Base-by-base conservation (phyloP, 2,329 filamentous ascomycete genomes). In the Fusarium hostae region DNA sequence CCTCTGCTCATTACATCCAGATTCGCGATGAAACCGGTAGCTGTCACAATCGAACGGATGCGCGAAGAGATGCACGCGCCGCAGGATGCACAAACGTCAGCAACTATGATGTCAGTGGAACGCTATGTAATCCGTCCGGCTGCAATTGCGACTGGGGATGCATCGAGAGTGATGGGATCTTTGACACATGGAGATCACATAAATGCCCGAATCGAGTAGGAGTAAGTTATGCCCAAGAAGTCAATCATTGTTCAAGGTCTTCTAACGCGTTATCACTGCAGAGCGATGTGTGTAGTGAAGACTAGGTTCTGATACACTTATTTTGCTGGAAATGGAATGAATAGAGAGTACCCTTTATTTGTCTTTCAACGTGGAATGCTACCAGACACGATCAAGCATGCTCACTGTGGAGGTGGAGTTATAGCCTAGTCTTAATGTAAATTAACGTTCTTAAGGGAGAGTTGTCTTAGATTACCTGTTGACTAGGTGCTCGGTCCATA, bases 301-400 rank as follows among this genome's bases (percentile, higher is more conserved):
- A 55, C 8, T 22, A 16, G 5, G 3, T 2, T 2, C 6, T 3
- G 0, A 1, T 20, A 0, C 26, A 1, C 7, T 1, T 24, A 1
- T 1, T 9, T 6, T 13, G 1, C 0, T 6, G 3, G 28, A 5
- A 32, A 34, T 34, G n/a, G 16, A 18, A 24, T 4, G 4, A 5
- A 13, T 24, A 12, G 7, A 3, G n/a, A 34, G 45, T 10, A 16
- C 6, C 20, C 6, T 22, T 4, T 48, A 13, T 24, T 24, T 9
- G 3, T 34, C 2, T 20, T 6, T 20, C 3, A 6, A 1, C 5
- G 4, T 34, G 30, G 47, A 50, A 50, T 34, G 47, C 16, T 20
- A 10, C 15, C 3, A 4, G n/a, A 18, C 11, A 4, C n/a, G 1
- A 4, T 34, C 13, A 4, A 9, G n/a, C 16, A 50, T 34, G 47